Base-by-base conservation (phyloP, 2,329 filamentous ascomycete genomes). In the Aureobasidium sp. region DNA sequence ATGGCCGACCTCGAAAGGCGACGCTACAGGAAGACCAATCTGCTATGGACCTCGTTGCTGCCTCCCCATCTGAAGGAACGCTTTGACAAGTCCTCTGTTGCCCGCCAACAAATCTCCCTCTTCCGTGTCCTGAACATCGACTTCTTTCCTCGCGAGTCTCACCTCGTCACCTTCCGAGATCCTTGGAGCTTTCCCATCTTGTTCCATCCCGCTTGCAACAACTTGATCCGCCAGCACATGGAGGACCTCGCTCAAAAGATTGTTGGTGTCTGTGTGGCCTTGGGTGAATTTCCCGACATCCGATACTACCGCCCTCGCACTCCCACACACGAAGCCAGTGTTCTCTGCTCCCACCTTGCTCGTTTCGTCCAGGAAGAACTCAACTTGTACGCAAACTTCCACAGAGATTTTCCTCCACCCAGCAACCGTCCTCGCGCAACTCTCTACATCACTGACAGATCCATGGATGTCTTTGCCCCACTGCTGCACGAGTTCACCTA, bases 401-500 rank as follows among this genome's bases (percentile, higher is more conserved):
- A 95, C 63, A 79, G 82, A 45, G 83, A 88, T 64, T 97, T 95
- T 58, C 91, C 91, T 1, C 87, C 90, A 0, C 83, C 77, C n/a
- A 81, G 81, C 7, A 79, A 82, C 47, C 78, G 91, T 50, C 91
- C 90, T 6, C 85, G 88, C 58, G 88, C 88, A 34, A 81, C 90
- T 0, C 79, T 98, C 0, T 75, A 95, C 63, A 86, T 98, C 57
- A 88, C 90, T 1, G 93, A 97, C 68, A 81, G 93, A 57, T 88
- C 90, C 6, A 93, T 98, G 86, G 93, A 98, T 67, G 71, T 96
- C 3, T 82, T 86, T 71, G 84, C 91, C 0, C 93, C 93, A 1
- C 72, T 97, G 10, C 66, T 97, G 3, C 93, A 98, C 70, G 93
- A 98, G 64, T 96, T 98, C 66, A 96, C 93, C 11, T 98, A 97